These are phyloP conservation scores for Candida tetrigidarum DNA, from an alignment of 1,139 yeast genomes.

Conservation along the genomic window DNA sequence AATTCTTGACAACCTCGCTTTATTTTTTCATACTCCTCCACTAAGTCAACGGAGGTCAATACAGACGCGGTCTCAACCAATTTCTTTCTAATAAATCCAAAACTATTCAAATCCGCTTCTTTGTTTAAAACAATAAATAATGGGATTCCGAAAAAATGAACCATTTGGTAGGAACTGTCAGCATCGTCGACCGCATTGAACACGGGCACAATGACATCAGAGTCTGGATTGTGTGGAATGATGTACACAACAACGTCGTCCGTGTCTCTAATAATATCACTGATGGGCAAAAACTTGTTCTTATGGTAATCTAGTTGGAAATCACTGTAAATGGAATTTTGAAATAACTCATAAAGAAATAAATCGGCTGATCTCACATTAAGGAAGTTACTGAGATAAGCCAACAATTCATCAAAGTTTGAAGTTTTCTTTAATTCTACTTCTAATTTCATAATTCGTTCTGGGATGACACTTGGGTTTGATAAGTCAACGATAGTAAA, in stretches of 20 bases:
- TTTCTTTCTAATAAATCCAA: constrained; percentile 59
- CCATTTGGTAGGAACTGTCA: constrained; percentile 40
- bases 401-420: constrained; percentile 65
- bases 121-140: constrained; percentile 63
- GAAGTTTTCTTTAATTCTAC: constrained; percentile 75
- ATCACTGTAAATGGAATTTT: constrained; percentile 68
- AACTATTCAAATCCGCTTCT: constrained; percentile 49
- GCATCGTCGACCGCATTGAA: constrained; percentile 55
- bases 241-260: constrained; percentile 78
- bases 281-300: constrained; percentile 64
- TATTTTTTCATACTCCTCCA: constrained; percentile 26
- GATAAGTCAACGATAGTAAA: constrained; percentile 64
- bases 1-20: constrained; percentile 17
- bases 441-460: constrained; percentile 48
- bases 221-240: constrained; percentile 47
- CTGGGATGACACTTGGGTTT: constrained; percentile 40
- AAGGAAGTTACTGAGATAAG: constrained; percentile 59
- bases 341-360: constrained; percentile 73
- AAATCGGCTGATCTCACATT: constrained; percentile 47
- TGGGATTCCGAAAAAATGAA: constrained; percentile 68
- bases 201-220: constrained; percentile 70
- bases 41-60: constrained; percentile 30
- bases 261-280: constrained; percentile 64
- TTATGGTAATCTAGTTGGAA: constrained; percentile 66
- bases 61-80: constrained; percentile 43